Base-by-base conservation (phyloP, 2,329 filamentous ascomycete genomes). In the Magnaporthiopsis poae region DNA sequence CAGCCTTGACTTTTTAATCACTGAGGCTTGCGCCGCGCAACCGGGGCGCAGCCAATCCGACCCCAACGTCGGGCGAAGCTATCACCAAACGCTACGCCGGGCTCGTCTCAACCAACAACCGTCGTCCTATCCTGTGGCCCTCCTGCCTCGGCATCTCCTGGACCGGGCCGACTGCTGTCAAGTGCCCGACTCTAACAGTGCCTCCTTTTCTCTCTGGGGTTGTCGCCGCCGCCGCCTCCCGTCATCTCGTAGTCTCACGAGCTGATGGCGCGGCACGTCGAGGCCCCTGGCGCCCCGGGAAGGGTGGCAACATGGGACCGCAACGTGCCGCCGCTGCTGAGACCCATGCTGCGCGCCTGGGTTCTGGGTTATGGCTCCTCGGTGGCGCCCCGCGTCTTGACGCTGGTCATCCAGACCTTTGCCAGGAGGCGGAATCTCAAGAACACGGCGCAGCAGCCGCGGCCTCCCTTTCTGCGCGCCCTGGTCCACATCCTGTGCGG, bases 281-380 rank as follows among this genome's bases (percentile, higher is more conserved):
- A 3, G 18, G 46, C 46, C 46, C 18, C 21, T 21, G 9, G 18
- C 18, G 67, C 66, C 21, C 67, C 36, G 21, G 25, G 33, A 35
- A 59, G 60, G 36, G 56, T 52, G 25, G 62, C 21, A 31, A 31
- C 31, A 35, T 71, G 76, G 70, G 71, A 74, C 69, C 69, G 72
- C 59, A 70, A 69, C 68, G 73, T 87, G 61, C 84, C 85, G 36
- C 78, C 81, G 15, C 68, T 80, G 60, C 75, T 88, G 39, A 81
- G 83, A 65, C 86, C 86, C 21, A 74, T 86, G 31, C 71, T 86
- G 66, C 81, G 85, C 67, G 86, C 86, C 62, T 89, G 86, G 74
- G 72, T 86, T 18, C 71, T 88, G 46, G 86, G 86, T 36, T 88
- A 88, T 76, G 81, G 81, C 25, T 87, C 85, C 65, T 79, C 81